Percentiles rank a stretch among this genome's conserved stretches.
Conservation (phyloP, 345 rosid genomes). For the Arabidopsis suecica region DNA sequence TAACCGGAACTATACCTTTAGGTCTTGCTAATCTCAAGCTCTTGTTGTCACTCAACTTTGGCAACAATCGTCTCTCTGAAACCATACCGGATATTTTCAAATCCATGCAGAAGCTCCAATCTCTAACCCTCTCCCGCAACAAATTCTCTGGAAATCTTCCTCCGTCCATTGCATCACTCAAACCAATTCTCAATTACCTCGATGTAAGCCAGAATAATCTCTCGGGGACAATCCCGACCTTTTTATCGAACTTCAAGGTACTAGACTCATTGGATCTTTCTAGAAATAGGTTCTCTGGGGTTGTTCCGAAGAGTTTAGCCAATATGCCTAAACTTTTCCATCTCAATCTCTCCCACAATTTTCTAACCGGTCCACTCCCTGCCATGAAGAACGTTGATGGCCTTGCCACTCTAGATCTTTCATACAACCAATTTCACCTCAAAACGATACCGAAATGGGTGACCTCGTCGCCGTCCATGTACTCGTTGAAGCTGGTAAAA, state of each 20-base stretch:
- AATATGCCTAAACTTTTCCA: slow-evolving; percentile 70
- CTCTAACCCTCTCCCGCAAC: slow-evolving; percentile 55
- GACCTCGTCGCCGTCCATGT: slow-evolving; percentile 63
- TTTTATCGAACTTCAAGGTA: slow-evolving; percentile 55
- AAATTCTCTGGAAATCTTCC: slow-evolving; percentile 61
- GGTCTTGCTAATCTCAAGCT: slow-evolving; percentile 53
- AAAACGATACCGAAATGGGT: slow-evolving; percentile 70
- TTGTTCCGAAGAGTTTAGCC: slow-evolving; percentile 56
- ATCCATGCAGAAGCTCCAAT: slow-evolving; percentile 49
- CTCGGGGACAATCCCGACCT: slow-evolving; percentile 60
- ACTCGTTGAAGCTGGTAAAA: slow-evolving; percentile 64
- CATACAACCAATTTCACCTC: slow-evolving; percentile 62
- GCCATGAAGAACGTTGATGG: slow-evolving; percentile 57
- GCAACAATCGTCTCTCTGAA: slow-evolving; percentile 58
- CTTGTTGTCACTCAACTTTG: slow-evolving; percentile 43
- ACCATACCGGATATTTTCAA: slow-evolving; percentile 59
- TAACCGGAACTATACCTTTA: slow-evolving; percentile 54
- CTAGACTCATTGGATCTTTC: slow-evolving; percentile 67
- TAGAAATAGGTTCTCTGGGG: slow-evolving; percentile 50
- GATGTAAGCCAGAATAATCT: slow-evolving; percentile 64
- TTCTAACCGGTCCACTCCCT: slow-evolving; percentile 67
- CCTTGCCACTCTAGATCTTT: slow-evolving; percentile 68
- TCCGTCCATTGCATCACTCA: slow-evolving; percentile 51
- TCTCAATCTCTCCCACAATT: slow-evolving; percentile 65
- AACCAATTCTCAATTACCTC: slow-evolving; percentile 44